phyloP scores from a whole-genome alignment of 1,139 yeast genomes.

The Candida gigantensis region DNA sequence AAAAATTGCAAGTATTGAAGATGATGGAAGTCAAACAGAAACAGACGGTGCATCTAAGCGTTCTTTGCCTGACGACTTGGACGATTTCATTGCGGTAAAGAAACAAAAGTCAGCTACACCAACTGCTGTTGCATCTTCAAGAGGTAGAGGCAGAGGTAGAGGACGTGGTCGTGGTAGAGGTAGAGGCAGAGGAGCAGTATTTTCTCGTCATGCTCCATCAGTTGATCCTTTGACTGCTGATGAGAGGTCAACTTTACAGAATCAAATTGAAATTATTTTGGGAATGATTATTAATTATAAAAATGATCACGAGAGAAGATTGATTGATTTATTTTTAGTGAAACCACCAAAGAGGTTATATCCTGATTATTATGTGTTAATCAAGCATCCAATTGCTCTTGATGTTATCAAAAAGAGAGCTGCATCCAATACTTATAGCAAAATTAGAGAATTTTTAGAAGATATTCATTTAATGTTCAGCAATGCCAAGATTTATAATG shows the following conservation, averaged over 20 bases:
- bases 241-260: slow-evolving; percentile 44
- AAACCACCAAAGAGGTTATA: slow-evolving; percentile 73
- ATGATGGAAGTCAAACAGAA: slow-evolving; percentile 14
- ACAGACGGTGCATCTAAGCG: slow-evolving; percentile 14
- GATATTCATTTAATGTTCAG: slow-evolving; percentile 78
- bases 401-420: slow-evolving; percentile 66
- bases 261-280: slow-evolving; percentile 43
- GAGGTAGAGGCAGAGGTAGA: slow-evolving; percentile 21
- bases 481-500: slow-evolving; percentile 86
- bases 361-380: slow-evolving; percentile 85
- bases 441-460: slow-evolving; percentile 61
- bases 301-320: slow-evolving; percentile 42
- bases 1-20: slow-evolving; percentile 13
- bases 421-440: slow-evolving; percentile 50
- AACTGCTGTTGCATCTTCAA: slow-evolving; percentile 13
- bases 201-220: slow-evolving; percentile 37
- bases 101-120: slow-evolving; percentile 35
- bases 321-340: slow-evolving; percentile 64
- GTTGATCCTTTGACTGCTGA: slow-evolving; percentile 43
- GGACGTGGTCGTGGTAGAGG: slow-evolving; percentile 28
- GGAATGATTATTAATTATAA: slow-evolving; percentile 44
- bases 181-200: slow-evolving; percentile 29
- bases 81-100: slow-evolving; percentile 18
- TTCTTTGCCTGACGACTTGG: slow-evolving; percentile 14
- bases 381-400: slow-evolving; percentile 79